phyloP scores from a whole-genome alignment of 345 rosid genomes.

The Citrus inodora region DNA sequence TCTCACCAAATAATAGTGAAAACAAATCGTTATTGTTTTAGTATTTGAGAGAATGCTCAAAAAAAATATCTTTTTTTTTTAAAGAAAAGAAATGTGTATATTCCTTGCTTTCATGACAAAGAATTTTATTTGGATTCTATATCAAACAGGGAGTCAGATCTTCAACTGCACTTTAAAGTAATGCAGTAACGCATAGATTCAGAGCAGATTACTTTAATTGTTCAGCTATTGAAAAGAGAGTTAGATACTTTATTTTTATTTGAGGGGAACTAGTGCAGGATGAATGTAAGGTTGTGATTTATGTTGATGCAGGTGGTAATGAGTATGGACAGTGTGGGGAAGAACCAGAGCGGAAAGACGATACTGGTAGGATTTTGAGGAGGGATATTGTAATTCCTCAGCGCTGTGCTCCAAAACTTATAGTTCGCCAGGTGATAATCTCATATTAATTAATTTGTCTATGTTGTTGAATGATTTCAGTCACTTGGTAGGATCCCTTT shows the following conservation, averaged over 20 bases:
- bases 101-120: neutral
- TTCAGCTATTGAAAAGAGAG: neutral
- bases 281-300: conserved; percentile 6
- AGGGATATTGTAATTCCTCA: conserved; percentile 93
- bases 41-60: neutral
- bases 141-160: neutral
- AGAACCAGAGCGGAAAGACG: conserved; percentile 89
- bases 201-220: neutral
- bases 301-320: conserved; percentile 68
- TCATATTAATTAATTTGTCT: neutral
- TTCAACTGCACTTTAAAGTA: neutral
- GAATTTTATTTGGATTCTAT: neutral
- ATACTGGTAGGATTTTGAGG: conserved; percentile 68
- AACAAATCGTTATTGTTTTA: neutral
- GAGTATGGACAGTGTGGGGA: conserved; percentile 99
- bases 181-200: neutral
- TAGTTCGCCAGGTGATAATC: conserved; percentile 73
- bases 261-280: neutral
- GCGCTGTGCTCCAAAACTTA: conserved; percentile 86
- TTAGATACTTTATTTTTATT: neutral
- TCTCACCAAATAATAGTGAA: neutral
- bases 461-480: neutral
- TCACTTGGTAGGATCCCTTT: neutral
- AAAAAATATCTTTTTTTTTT: too few species aligned
- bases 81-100: too few species aligned